Conservation (phyloP, 1,284 basidiomycete genomes). For the Cronartium ribicola region DNA sequence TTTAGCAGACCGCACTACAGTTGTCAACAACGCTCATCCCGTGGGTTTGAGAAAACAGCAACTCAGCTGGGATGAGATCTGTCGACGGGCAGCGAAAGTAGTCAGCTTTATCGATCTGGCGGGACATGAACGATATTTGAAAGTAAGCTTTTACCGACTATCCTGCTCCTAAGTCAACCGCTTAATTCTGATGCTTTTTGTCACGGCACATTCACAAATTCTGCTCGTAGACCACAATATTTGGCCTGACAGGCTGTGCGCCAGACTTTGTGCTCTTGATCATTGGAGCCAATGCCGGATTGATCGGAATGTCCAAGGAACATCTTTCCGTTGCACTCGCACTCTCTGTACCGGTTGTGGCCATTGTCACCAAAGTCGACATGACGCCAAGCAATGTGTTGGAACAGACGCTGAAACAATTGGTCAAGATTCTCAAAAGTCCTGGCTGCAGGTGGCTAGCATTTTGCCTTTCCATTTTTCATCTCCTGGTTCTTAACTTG, state of each 20-base stretch:
- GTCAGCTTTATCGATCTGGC: conserved; percentile 86
- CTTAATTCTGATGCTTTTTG: too few relatives aligned
- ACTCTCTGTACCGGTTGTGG: conserved; percentile 81
- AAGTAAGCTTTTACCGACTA: conserved; percentile 5
- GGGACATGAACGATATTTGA: conserved; percentile 80
- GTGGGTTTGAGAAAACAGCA: conserved; percentile 61
- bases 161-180: neutral
- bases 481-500: neutral
- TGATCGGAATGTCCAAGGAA: conserved; percentile 94
- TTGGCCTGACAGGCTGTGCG: conserved; percentile 86
- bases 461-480: conserved; percentile 28
- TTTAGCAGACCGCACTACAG: conserved; percentile 3
- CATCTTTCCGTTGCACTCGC: conserved; percentile 92
- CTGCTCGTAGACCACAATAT: conserved; percentile 74
- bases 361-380: conserved; percentile 64
- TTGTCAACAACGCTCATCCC: conserved; percentile 45
- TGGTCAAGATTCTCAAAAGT: conserved; percentile 84
- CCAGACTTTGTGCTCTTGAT: conserved; percentile 94
- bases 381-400: conserved; percentile 93
- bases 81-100: conserved; percentile 80
- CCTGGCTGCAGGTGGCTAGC: conserved; percentile 75
- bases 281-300: conserved; percentile 85
- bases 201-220: conserved; percentile 49
- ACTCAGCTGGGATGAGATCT: conserved; percentile 94
- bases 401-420: conserved; percentile 83